Evolutionary conservation across 345 rosid genomes (phyloP).

Genomic region (Eucalyptus cloeziana): DNA sequence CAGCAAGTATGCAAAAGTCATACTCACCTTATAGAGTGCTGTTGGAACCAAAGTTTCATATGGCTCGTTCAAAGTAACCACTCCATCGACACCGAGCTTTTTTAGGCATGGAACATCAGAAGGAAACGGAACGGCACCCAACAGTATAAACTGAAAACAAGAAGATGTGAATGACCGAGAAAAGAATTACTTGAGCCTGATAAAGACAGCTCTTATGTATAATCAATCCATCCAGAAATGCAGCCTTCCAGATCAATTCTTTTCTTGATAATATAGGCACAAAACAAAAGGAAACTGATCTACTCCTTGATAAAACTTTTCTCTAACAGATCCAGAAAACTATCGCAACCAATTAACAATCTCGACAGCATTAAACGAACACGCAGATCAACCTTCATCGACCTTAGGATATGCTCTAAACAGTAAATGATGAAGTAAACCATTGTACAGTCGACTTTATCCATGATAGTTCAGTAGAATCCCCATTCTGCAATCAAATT

Average conservation of each 20-base stretch:
- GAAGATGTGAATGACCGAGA: not conserved
- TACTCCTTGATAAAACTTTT: not conserved
- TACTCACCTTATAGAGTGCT: slow-evolving; percentile 51
- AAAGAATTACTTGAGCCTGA: not conserved
- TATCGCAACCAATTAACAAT: not conserved
- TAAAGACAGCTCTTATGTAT: not conserved
- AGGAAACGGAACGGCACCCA: slow-evolving; percentile 85
- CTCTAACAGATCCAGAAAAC: not conserved
- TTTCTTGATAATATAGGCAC: not conserved
- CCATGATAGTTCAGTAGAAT: not conserved
- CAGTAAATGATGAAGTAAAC: not conserved
- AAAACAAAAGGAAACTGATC: not conserved
- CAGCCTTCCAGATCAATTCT: not conserved
- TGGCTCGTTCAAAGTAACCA: slow-evolving; percentile 66
- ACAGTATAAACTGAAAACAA: slow-evolving; percentile 37
- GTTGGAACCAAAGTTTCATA: slow-evolving; percentile 87
- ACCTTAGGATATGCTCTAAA: not conserved
- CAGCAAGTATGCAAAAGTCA: not conserved
- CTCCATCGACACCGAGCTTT: slow-evolving; percentile 66
- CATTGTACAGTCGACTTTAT: not conserved
- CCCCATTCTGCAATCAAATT: not conserved
- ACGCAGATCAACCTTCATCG: not conserved
- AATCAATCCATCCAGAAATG: not conserved
- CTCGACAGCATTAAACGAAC: not conserved
- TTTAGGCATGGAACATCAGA: slow-evolving; percentile 62